Evolutionary conservation across 2,329 filamentous ascomycete genomes (phyloP), one percentile per base, ranked within the genome.

Genomic region (Mycosphaerelloides madeirae): DNA sequence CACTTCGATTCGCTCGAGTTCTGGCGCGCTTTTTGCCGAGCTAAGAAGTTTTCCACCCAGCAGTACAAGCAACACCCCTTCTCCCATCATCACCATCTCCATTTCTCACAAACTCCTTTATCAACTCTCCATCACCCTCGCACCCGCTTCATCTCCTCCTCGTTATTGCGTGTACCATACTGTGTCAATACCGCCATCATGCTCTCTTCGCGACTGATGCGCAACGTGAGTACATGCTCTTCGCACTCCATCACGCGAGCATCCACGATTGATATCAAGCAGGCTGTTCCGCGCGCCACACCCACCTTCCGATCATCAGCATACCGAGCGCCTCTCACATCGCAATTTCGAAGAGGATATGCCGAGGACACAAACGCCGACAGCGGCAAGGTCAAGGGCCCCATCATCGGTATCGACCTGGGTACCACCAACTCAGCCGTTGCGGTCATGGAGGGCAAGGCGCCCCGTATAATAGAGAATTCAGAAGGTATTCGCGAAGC

Each of bases 381-480:
- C 57, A 80, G 79, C 63, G 75, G 74, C 48, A 96, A 96, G 81
- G 87, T 97, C 50, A 87, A 91, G 76, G 93, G 93, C 66, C 75
- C 87, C 65, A 91, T 97, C 70, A 96, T 97, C 65, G 93, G 93
- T 84, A 96, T 97, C 69, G 91, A 97, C 79, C 75, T 97, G 65
- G 91, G 91, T 67, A 97, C 91, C 67, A 97, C 91, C 63, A 97
- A 97, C 81, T 96, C 91, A 50, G 91, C 91, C 45, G 91, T 97
- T 51, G 91, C 90, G 64, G 77, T 97, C 56, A 95, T 97, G 90
- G 91, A 97, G 79, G 93, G 91, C 73, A 95, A 95, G 78, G 73
- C 79, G 45, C 88, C 91, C 61, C 88, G 84, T 73, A 97, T 97
- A 69, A 97, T 97, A 69, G 91, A 96, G 75, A 97, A 97, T 80